Percentiles rank a stretch among this genome's conserved stretches.
Evolutionary conservation across 352 stramenopile species (phyloP).

Genomic region (Blastocystis sp.): DNA sequence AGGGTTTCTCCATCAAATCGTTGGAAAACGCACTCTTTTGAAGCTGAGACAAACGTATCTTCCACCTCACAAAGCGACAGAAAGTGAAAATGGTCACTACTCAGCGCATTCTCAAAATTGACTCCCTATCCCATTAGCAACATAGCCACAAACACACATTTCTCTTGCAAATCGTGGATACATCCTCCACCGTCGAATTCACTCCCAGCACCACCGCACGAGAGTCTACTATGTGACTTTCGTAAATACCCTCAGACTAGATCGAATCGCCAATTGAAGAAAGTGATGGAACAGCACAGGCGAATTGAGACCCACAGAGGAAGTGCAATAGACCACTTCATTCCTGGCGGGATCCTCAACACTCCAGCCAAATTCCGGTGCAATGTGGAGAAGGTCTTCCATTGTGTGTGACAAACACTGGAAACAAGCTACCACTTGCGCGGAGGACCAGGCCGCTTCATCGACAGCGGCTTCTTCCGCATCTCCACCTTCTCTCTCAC

Average conservation of each 20-base stretch:
- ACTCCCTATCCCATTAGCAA: neutral
- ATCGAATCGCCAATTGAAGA: slow-evolving; percentile 32
- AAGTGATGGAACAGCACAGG: slow-evolving; percentile 62
- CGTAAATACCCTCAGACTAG: neutral
- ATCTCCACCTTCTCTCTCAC: slow-evolving; percentile 52
- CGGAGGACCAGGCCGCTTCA: neutral
- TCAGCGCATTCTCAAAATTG: neutral
- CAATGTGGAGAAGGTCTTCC: slow-evolving; percentile 40
- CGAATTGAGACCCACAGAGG: slow-evolving; percentile 49
- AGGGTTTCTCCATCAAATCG: neutral
- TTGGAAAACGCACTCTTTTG: neutral
- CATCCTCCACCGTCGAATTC: slow-evolving; percentile 37
- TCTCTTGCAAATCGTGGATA: slow-evolving; percentile 34
- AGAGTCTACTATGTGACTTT: neutral
- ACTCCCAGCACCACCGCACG: neutral
- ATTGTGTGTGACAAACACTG: neutral
- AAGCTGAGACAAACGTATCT: neutral
- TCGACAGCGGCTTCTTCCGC: neutral
- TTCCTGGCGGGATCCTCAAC: neutral
- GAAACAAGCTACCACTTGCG: neutral
- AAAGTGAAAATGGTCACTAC: neutral
- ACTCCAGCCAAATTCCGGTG: slow-evolving; percentile 42
- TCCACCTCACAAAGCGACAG: neutral
- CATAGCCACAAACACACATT: neutral
- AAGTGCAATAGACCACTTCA: slow-evolving; percentile 46